Evolutionary conservation across 2,329 filamentous ascomycete species (phyloP).

Genomic region (Paraphaeosphaeria minitans): DNA sequence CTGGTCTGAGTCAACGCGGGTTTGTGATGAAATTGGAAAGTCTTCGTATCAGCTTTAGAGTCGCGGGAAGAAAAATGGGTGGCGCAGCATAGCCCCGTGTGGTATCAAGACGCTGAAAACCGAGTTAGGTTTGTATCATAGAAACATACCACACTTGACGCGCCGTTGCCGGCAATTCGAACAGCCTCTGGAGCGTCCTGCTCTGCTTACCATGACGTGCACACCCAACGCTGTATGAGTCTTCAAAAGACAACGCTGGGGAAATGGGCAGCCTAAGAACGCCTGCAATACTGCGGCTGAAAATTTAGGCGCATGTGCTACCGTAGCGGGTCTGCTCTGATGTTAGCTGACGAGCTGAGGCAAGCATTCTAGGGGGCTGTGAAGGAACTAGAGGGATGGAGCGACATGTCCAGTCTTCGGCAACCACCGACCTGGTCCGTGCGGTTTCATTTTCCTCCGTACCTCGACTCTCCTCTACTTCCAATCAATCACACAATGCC

Average conservation of each 20-base stretch:
- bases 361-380: neutral
- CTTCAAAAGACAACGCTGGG: neutral
- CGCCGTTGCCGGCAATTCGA: slow-evolving; percentile 9
- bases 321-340: neutral
- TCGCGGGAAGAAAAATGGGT: neutral
- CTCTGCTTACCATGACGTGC: slow-evolving; percentile 9
- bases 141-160: slow-evolving; percentile 3
- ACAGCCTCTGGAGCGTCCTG: slow-evolving; percentile 9
- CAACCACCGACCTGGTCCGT: neutral
- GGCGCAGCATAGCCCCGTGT: neutral
- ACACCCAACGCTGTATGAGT: neutral
- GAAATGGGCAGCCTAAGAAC: neutral
- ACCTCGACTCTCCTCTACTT: neutral
- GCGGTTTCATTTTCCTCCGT: neutral
- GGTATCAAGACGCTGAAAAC: neutral
- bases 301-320: neutral
- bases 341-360: neutral
- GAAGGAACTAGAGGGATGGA: neutral
- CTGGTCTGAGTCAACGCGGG: neutral
- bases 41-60: neutral
- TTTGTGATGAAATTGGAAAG: too few relatives aligned
- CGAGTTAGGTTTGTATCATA: neutral
- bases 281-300: neutral
- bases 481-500: neutral
- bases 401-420: neutral